Conservation (phyloP, 2,329 filamentous ascomycete genomes). For the Ophiostoma sp. region DNA sequence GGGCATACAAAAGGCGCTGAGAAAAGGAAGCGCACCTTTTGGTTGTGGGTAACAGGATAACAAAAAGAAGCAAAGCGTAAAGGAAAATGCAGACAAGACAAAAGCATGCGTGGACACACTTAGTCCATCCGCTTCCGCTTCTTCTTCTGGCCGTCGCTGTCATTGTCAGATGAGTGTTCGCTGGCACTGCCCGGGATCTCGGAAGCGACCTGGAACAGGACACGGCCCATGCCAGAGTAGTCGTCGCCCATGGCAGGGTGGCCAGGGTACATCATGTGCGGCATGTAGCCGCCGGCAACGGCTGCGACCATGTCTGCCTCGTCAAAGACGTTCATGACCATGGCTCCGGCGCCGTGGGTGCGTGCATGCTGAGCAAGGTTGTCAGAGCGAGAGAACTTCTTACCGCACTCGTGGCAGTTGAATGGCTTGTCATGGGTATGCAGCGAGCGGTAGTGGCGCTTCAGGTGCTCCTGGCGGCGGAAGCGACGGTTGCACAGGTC, state of each 20-base stretch:
- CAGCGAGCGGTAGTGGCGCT: slow-evolving; percentile 96
- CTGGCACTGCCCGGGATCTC: slow-evolving; percentile 67
- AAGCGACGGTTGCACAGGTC: slow-evolving; percentile 95
- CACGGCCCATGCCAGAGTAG: slow-evolving; percentile 68
- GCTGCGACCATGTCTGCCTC: slow-evolving; percentile 56
- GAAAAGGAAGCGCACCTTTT: not conserved
- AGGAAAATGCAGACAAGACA: not conserved
- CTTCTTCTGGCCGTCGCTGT: slow-evolving; percentile 60
- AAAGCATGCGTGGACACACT: not conserved
- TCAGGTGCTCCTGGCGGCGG: slow-evolving; percentile 96
- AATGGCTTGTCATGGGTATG: slow-evolving; percentile 99
- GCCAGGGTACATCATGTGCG: slow-evolving; percentile 40
- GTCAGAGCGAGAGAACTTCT: slow-evolving; percentile 98
- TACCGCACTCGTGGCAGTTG: slow-evolving; percentile 94
- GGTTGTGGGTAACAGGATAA: not conserved
- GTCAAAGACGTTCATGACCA: slow-evolving; percentile 87
- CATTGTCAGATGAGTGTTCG: slow-evolving; percentile 58
- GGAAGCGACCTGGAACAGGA: slow-evolving; percentile 78
- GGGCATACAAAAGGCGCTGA: slow-evolving; percentile 35
- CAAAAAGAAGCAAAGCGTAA: not conserved
- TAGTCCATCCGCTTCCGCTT: slow-evolving; percentile 76
- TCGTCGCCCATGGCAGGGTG: slow-evolving; percentile 50
- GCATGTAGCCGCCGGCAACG: slow-evolving; percentile 32
- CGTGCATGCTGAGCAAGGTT: slow-evolving; percentile 95
- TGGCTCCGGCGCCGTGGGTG: slow-evolving; percentile 86